Conservation (phyloP, 768 basidiomycete genomes). For the Ephemerocybe angulata region DNA sequence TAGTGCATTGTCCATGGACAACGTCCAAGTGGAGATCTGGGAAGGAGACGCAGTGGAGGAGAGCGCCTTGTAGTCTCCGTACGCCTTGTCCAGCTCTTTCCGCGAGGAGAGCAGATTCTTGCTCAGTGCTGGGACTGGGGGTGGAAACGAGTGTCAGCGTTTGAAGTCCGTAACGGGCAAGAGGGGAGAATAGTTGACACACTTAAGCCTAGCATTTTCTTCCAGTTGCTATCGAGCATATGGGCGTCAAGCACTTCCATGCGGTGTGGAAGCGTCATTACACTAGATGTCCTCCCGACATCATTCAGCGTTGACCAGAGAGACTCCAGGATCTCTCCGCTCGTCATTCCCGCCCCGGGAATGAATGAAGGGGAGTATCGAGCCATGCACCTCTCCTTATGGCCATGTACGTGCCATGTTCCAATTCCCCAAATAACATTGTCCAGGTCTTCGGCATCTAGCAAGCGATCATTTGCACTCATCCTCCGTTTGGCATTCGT, state of each 20-base stretch:
- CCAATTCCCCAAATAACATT: slow-evolving; percentile 19
- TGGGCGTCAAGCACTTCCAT: slow-evolving; percentile 27
- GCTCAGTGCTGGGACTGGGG: neutral
- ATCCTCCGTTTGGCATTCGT: slow-evolving; percentile 1
- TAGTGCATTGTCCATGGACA: neutral
- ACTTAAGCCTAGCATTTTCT: slow-evolving; percentile 18
- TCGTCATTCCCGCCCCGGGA: slow-evolving; percentile 22
- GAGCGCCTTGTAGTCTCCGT: neutral
- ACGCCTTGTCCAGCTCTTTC: neutral
- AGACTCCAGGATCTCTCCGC: slow-evolving; percentile 32
- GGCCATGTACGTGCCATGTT: slow-evolving; percentile 28
- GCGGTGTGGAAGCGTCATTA: slow-evolving; percentile 19
- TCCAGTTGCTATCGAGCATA: slow-evolving; percentile 32
- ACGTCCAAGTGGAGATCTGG: neutral
- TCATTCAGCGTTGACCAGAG: slow-evolving; percentile 29
- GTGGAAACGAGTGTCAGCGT: too few relatives aligned
- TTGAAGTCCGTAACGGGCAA: too few relatives aligned
- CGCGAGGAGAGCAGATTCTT: neutral
- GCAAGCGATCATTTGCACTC: neutral
- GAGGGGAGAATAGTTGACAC: neutral
- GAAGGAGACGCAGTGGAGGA: neutral
- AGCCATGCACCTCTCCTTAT: slow-evolving; percentile 21
- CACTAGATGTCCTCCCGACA: slow-evolving; percentile 17
- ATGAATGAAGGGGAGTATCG: slow-evolving; percentile 25
- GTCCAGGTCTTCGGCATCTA: neutral